Evolutionary conservation across 2,329 filamentous ascomycete genomes (phyloP).

Genomic region (Diaporthe citri): DNA sequence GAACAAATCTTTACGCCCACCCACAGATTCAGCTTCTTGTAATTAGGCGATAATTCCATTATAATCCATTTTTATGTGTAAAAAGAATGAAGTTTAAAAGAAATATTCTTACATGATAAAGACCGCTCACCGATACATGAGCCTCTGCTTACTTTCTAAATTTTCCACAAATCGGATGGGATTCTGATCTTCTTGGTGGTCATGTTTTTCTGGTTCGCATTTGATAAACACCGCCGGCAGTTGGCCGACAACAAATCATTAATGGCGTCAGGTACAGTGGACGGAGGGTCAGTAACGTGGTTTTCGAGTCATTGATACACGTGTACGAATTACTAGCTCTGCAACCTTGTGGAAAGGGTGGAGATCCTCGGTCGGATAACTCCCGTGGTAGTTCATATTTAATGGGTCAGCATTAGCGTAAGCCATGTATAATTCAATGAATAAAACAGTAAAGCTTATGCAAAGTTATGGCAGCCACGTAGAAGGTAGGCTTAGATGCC

Average conservation of each 20-base stretch:
- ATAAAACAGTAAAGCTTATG: background rate
- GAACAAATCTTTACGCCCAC: too few relatives aligned
- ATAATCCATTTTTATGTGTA: too few relatives aligned
- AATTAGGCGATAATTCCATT: too few relatives aligned
- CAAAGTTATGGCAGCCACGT: background rate
- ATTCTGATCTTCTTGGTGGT: background rate
- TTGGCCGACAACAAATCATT: background rate
- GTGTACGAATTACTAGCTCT: background rate
- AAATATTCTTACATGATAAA: too few relatives aligned
- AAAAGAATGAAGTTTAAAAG: too few relatives aligned
- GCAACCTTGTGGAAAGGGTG: background rate
- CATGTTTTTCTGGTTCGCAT: background rate
- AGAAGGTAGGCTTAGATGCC: background rate
- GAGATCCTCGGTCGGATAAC: background rate
- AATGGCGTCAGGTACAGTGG: background rate
- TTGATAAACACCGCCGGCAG: background rate
- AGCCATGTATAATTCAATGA: background rate
- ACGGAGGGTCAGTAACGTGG: background rate
- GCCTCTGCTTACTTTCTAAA: too few relatives aligned
- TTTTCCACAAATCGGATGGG: too few relatives aligned
- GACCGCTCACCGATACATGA: too few relatives aligned
- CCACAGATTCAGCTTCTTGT: too few relatives aligned
- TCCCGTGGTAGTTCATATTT: background rate
- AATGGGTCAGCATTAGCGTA: background rate
- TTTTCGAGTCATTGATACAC: background rate